Conservation (phyloP, 768 basidiomycete genomes). For the Boletus rex-veris region DNA sequence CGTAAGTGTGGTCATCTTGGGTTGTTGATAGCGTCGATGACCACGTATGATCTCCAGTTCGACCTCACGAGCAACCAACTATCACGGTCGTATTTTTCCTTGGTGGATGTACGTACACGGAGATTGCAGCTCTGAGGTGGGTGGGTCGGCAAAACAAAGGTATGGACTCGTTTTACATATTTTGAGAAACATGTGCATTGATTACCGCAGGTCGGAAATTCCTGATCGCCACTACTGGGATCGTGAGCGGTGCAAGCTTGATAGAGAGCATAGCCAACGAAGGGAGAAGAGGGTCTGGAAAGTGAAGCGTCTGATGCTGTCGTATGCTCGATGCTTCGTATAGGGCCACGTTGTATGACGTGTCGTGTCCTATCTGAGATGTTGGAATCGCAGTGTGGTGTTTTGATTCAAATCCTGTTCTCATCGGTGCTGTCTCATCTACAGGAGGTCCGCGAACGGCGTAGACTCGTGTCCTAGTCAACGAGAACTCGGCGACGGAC, state of each 20-base stretch:
- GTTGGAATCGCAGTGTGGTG: slow-evolving; percentile 10
- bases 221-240: slow-evolving; percentile 88
- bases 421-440: slow-evolving; percentile 8
- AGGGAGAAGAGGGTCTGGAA: slow-evolving; percentile 24
- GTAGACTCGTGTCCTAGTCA: slow-evolving; percentile 1
- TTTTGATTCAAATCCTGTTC: slow-evolving; percentile 11
- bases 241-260: slow-evolving; percentile 74
- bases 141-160: slow-evolving; percentile 83
- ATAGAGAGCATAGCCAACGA: slow-evolving; percentile 63
- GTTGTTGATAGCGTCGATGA: neutral
- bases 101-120: slow-evolving; percentile 96
- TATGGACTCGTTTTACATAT: slow-evolving; percentile 25
- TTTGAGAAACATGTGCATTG: slow-evolving; percentile 2
- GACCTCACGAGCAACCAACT: slow-evolving; percentile 56
- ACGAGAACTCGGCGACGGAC: slow-evolving; percentile 16
- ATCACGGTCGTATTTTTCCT: slow-evolving; percentile 95
- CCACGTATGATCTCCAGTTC: slow-evolving; percentile 32
- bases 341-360: neutral
- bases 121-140: slow-evolving; percentile 94
- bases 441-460: slow-evolving; percentile 7
- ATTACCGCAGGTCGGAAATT: slow-evolving; percentile 69
- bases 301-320: slow-evolving; percentile 39
- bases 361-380: slow-evolving; percentile 12
- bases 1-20: slow-evolving; percentile 29
- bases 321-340: slow-evolving; percentile 8